A percentile compares a stretch with the other conserved stretches of the same genome.
phyloP scores from a whole-genome alignment of 1,139 yeast genomes.

The Magnusiomyces suaveolens region DNA sequence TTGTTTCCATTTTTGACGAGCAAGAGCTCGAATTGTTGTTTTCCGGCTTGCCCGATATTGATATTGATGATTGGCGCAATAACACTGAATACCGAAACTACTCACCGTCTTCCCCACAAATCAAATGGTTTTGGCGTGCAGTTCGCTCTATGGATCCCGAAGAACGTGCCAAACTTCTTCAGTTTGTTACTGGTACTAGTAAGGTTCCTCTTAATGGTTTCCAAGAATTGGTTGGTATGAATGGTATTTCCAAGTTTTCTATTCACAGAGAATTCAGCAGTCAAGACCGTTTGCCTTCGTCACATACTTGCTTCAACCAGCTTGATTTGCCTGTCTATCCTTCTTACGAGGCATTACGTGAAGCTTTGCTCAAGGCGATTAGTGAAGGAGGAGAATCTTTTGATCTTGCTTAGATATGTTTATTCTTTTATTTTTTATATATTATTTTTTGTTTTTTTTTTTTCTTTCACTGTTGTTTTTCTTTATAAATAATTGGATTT shows the following conservation, averaged over 20 bases:
- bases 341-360: constrained; percentile 74
- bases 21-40: constrained; percentile 89
- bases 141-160: constrained; percentile 90
- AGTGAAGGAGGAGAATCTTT: constrained; percentile 96
- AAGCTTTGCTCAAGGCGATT: constrained; percentile 71
- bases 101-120: constrained; percentile 73
- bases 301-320: constrained; percentile 96
- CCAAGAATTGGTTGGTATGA: constrained; percentile 79
- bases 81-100: constrained; percentile 79
- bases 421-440: neutral
- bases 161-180: constrained; percentile 86
- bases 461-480: neutral
- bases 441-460: neutral
- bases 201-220: constrained; percentile 95
- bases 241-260: constrained; percentile 77
- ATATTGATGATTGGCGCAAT: constrained; percentile 89
- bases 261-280: constrained; percentile 86
- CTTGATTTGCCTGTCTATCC: constrained; percentile 90
- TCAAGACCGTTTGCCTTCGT: constrained; percentile 80
- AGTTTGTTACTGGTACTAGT: constrained; percentile 95
- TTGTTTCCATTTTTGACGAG: constrained; percentile 84
- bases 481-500: neutral
- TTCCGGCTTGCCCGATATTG: constrained; percentile 93
- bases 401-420: constrained; percentile 53
- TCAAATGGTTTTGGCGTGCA: constrained; percentile 98